These are phyloP conservation scores for Calonectria fujianensis DNA, from an alignment of 2,329 filamentous ascomycete species.

Conservation along the genomic window DNA sequence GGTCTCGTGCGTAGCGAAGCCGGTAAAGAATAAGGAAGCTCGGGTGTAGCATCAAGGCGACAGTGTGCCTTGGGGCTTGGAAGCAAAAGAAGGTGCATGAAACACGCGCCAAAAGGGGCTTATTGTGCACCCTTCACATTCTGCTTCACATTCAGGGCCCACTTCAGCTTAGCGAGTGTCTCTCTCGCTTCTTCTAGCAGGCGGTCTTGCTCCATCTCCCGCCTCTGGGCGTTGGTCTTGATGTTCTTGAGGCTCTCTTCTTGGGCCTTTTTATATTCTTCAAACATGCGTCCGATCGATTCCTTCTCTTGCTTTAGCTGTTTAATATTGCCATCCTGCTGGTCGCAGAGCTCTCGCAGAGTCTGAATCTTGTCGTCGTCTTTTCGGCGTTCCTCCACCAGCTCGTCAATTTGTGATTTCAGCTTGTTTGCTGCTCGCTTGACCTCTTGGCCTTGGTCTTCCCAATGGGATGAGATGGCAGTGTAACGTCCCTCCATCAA, in stretches of 20 bases:
- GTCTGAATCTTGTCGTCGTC: constrained; percentile 79
- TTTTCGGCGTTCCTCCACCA: constrained; percentile 73
- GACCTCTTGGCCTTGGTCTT: constrained; percentile 78
- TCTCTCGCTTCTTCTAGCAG: constrained; percentile 75
- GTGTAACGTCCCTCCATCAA: constrained; percentile 83
- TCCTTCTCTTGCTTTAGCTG: constrained; percentile 77
- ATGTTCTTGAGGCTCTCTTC: constrained; percentile 77
- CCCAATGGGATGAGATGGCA: constrained; percentile 79
- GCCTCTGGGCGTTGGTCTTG: constrained; percentile 72
- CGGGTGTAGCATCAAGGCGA: not conserved
- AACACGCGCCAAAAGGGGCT: constrained; percentile 39
- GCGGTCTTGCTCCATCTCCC: constrained; percentile 77
- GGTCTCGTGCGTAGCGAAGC: not conserved
- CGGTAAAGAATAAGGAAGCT: not conserved
- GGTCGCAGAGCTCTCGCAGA: constrained; percentile 81
- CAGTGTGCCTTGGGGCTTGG: not conserved
- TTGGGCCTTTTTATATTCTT: constrained; percentile 78
- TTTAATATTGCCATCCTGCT: constrained; percentile 81
- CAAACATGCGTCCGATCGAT: constrained; percentile 76
- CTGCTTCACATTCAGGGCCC: constrained; percentile 82
- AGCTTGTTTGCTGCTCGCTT: constrained; percentile 71
- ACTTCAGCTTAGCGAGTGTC: constrained; percentile 81
- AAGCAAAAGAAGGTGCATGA: not conserved
- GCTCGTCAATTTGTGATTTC: constrained; percentile 70
- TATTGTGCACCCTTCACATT: constrained; percentile 74